Conservation (phyloP, 371 early-diverging fungal genomes). For the Mucor indicus region DNA sequence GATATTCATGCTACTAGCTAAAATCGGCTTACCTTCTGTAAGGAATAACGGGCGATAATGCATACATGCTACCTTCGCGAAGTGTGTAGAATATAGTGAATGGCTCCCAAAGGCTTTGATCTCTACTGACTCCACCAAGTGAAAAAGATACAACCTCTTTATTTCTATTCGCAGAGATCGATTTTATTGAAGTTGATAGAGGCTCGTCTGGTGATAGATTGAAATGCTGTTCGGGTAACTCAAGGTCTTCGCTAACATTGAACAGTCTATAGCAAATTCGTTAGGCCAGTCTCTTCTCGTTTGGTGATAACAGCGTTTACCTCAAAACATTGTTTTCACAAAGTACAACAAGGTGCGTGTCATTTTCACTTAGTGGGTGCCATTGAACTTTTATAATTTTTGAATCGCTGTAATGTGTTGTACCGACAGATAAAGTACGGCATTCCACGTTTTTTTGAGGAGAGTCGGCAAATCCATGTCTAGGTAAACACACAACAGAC, state of each 20-base stretch:
- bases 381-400: constrained; percentile 30
- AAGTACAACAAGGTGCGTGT: constrained; percentile 37
- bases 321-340: constrained; percentile 30
- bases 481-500: constrained; percentile 33
- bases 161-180: constrained; percentile 19
- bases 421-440: constrained; percentile 28
- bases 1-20: background rate
- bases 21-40: constrained; percentile 22
- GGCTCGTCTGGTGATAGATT: constrained; percentile 33
- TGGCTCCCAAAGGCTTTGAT: constrained; percentile 38
- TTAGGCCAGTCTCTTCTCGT: background rate
- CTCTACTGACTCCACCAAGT: constrained; percentile 29
- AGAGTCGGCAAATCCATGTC: constrained; percentile 15
- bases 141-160: constrained; percentile 45
- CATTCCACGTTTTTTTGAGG: constrained; percentile 18
- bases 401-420: constrained; percentile 4
- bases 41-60: constrained; percentile 43
- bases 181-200: background rate
- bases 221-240: constrained; percentile 40
- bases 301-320: constrained; percentile 13
- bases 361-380: constrained; percentile 46
- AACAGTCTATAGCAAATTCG: constrained; percentile 29
- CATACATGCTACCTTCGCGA: constrained; percentile 39
- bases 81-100: constrained; percentile 43
- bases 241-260: constrained; percentile 32